Conservation (phyloP, 2,329 filamentous ascomycete genomes). For the Hypoxylon sp. region DNA sequence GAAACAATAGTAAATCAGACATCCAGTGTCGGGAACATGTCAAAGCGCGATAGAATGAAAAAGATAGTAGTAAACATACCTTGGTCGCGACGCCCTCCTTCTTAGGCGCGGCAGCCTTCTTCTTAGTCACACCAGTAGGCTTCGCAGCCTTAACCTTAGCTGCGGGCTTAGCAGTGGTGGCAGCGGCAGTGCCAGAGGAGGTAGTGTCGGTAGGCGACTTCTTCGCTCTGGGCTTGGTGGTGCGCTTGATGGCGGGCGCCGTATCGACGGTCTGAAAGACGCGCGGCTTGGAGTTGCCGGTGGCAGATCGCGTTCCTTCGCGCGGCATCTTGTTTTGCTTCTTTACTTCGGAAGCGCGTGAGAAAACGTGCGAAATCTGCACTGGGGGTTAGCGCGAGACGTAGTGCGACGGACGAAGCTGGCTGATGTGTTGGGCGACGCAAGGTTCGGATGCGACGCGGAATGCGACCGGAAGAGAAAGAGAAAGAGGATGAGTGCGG, state of each 20-base stretch:
- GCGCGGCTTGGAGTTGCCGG: slow-evolving; percentile 65
- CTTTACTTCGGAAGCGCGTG: slow-evolving; percentile 27
- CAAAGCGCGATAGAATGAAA: background rate
- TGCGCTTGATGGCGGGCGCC: slow-evolving; percentile 59
- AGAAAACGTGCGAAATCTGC: slow-evolving; percentile 36
- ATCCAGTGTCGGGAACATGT: background rate
- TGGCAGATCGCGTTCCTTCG: slow-evolving; percentile 64
- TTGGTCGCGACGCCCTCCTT: slow-evolving; percentile 50
- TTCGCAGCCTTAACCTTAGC: slow-evolving; percentile 46
- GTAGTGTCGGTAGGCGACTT: slow-evolving; percentile 31
- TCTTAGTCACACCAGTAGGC: slow-evolving; percentile 51
- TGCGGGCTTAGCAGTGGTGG: slow-evolving; percentile 33
- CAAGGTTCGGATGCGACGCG: slow-evolving; percentile 39
- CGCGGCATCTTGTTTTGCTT: too few relatives aligned
- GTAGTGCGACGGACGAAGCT: slow-evolving; percentile 32
- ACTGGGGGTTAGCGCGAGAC: slow-evolving; percentile 42
- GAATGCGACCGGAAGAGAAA: slow-evolving; percentile 48
- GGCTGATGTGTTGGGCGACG: slow-evolving; percentile 40
- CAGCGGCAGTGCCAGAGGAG: slow-evolving; percentile 21
- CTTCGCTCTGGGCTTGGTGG: slow-evolving; percentile 49
- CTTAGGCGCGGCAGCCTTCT: slow-evolving; percentile 48
- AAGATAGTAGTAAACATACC: slow-evolving; percentile 38
- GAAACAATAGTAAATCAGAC: background rate
- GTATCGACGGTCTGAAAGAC: slow-evolving; percentile 63
- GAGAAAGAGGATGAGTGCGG: slow-evolving; percentile 10